Percentiles rank a stretch among this genome's conserved stretches.
Conservation (phyloP, 2,329 filamentous ascomycete genomes). For the Aphanoascus verrucosus region DNA sequence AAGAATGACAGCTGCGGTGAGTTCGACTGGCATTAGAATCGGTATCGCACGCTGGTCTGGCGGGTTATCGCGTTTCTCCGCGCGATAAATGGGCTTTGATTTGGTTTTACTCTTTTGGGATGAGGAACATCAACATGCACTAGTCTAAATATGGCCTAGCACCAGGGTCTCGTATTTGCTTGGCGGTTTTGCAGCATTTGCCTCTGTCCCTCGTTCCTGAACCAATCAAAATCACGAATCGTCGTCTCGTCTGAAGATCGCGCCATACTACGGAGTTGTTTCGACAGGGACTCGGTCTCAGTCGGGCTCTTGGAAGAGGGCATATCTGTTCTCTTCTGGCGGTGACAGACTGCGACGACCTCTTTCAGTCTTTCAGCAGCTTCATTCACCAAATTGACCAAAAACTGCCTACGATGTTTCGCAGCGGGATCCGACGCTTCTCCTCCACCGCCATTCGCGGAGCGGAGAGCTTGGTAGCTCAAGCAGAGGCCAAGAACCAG, state of each 20-base stretch:
- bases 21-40: background rate
- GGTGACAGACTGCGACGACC: background rate
- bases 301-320: too few species aligned
- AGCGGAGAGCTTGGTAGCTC: slow-evolving; percentile 34
- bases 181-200: slow-evolving; percentile 5
- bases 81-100: slow-evolving; percentile 2
- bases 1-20: background rate
- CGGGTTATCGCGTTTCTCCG: background rate
- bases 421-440: slow-evolving; percentile 57
- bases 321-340: background rate
- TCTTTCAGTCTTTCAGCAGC: background rate
- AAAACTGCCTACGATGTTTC: slow-evolving; percentile 48
- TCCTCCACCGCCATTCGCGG: slow-evolving; percentile 50
- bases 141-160: background rate
- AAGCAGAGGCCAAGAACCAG: slow-evolving; percentile 42
- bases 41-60: background rate
- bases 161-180: background rate
- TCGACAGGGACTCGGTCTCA: too few species aligned
- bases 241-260: background rate
- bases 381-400: slow-evolving; percentile 15
- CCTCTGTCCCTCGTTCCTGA: background rate
- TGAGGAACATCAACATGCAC: slow-evolving; percentile 5
- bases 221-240: background rate
- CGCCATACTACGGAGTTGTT: too few species aligned
- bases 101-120: slow-evolving; percentile 12